Base-by-base conservation (phyloP, 1,284 basidiomycete genomes). In the Sporisorium reilianum region DNA sequence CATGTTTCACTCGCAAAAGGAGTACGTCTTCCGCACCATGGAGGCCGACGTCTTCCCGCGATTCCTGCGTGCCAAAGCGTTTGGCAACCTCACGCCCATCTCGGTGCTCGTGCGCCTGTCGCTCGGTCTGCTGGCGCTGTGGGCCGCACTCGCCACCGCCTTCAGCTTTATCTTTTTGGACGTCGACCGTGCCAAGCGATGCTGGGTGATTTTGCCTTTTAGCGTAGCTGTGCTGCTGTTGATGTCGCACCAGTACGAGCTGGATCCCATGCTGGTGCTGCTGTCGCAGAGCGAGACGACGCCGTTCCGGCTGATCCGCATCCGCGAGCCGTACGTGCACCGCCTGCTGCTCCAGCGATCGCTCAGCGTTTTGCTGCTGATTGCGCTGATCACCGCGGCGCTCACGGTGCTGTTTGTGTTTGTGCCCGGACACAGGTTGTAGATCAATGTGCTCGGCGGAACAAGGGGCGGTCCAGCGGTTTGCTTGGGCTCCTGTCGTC, bases 171-270 rank as follows among this genome's bases (percentile, higher is more conserved):
- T 99, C 75, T 98, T 99, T 86, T 88, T 98, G 57, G 94, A 99
- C 85, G 89, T 92, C 72, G 93, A 94, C 10, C 95, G 93, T 82
- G 90, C 91, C 25, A 93, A 92, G 84, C 89, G 97, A 56, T 92
- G 97, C 83, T 97, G 95, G 90, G 95, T 98, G 77, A 95, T 98
- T 86, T 89, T 99, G 34, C 96, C 96, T 0, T 98, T 97, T 85
- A 88, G 91, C n/a, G 85, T 98, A 77, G 93, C 95, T 54, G 88
- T 93, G 79, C 90, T 96, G 75, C 91, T 93, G 86, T 89, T 99
- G 68, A 89, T 97, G 62, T 93, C 94, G 23, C 93, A 97, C 82
- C 93, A 95, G 86, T 99, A 99, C 86, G 94, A 96, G 85, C 90
- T 98, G 59, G 95, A 97, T 85, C 96, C 96, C 3, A 87, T 97